Evolutionary conservation across 495 filamentous ascomycete genomes (phyloP).

Genomic region (Neurospora sublineolata): DNA sequence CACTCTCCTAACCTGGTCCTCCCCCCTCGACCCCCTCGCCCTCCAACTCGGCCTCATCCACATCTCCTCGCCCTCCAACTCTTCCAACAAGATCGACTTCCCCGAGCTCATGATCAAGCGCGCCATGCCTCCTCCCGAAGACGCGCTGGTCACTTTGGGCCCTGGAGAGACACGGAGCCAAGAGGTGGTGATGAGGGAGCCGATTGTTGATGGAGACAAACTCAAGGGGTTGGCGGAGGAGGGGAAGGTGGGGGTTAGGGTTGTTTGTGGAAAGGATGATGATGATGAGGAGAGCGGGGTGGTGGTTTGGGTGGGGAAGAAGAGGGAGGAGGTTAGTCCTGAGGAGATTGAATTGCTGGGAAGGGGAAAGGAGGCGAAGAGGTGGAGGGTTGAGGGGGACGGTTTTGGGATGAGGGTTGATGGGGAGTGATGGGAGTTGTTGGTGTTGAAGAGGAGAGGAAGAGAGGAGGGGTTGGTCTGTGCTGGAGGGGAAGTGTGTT

Average conservation of each 20-base stretch:
- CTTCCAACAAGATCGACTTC: constrained; percentile 21
- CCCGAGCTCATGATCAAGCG: constrained; percentile 35
- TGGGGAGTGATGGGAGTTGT: neutral
- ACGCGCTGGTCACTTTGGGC: constrained; percentile 33
- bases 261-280: neutral
- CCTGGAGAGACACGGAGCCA: constrained; percentile 7
- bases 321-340: neutral
- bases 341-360: constrained; percentile 2
- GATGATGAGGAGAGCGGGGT: neutral
- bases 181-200: neutral
- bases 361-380: neutral
- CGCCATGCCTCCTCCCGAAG: constrained; percentile 28
- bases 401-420: neutral
- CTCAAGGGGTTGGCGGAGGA: neutral
- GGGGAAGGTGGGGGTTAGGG: neutral
- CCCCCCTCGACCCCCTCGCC: constrained; percentile 38
- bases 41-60: constrained; percentile 35
- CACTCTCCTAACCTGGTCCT: constrained; percentile 38
- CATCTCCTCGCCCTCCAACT: constrained; percentile 20
- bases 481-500: neutral
- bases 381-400: neutral
- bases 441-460: neutral
- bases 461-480: neutral
- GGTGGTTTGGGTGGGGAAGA: neutral
- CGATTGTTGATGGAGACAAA: neutral